Conservation (phyloP, 352 stramenopile genomes). For the Thalassiosira livingstoniorum region DNA sequence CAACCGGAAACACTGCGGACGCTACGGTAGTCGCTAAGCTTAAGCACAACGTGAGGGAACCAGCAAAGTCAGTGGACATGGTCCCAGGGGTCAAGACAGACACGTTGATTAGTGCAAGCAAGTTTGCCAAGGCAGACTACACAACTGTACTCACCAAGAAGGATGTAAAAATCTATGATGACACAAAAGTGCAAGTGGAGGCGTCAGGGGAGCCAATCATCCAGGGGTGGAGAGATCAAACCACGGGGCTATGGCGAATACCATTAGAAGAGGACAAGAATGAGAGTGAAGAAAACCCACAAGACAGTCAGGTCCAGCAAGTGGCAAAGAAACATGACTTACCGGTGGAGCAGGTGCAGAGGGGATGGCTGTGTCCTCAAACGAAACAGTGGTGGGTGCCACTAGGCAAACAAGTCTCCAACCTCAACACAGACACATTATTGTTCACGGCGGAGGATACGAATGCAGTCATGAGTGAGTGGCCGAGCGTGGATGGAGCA, state of each 20-base stretch:
- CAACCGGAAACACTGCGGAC: neutral
- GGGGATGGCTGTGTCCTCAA: conserved; percentile 8
- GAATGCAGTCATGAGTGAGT: neutral
- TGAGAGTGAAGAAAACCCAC: too few relatives aligned
- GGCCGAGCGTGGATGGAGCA: too few relatives aligned
- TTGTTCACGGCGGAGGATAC: conserved; percentile 1
- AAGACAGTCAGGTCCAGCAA: too few relatives aligned
- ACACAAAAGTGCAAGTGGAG: neutral
- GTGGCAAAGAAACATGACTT: neutral
- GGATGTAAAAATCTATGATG: conserved; percentile 9
- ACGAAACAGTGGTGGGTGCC: conserved; percentile 20
- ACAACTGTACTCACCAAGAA: neutral
- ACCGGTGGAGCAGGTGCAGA: neutral
- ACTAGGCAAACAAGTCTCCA: neutral
- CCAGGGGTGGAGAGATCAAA: neutral
- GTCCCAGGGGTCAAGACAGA: neutral
- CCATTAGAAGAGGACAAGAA: too few relatives aligned
- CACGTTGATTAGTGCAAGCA: conserved; percentile 8
- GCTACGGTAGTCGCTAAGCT: neutral
- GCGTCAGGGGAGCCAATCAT: neutral
- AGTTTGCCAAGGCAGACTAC: conserved; percentile 3
- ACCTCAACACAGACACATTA: conserved; percentile 9
- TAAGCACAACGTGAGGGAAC: conserved; percentile 20
- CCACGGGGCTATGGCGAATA: neutral
- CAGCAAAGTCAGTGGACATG: conserved; percentile 26